These are phyloP conservation scores for Hypsizygus marmoreus DNA, from an alignment of 768 basidiomycete genomes.

Conservation along the genomic window DNA sequence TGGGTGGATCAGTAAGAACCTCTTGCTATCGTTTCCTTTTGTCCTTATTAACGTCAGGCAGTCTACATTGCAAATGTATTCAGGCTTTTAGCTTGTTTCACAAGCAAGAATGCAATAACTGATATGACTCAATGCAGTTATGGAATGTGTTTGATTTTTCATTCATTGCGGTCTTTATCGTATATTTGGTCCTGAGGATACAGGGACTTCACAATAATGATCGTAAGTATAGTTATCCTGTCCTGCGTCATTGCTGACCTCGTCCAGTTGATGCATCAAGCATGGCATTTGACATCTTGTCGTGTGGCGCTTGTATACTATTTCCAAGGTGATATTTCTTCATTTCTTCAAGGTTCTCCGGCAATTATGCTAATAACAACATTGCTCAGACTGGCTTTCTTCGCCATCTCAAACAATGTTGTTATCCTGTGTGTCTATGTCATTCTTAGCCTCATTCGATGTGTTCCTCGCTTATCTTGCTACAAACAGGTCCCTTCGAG, in stretches of 20 bases:
- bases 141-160: constrained; percentile 91
- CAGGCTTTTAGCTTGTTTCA: background rate
- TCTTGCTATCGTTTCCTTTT: constrained; percentile 3
- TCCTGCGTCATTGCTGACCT: background rate
- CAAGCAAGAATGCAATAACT: constrained; percentile 1
- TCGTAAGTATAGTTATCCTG: constrained; percentile 34
- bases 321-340: constrained; percentile 78
- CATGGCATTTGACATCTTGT: constrained; percentile 79
- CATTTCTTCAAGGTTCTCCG: background rate
- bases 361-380: constrained; percentile 1
- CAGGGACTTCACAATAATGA: constrained; percentile 59
- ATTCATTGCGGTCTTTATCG: constrained; percentile 69
- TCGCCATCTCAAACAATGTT: constrained; percentile 76
- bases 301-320: constrained; percentile 83
- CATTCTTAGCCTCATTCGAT: too few species aligned
- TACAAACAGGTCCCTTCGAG: constrained; percentile 66
- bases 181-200: constrained; percentile 65
- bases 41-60: constrained; percentile 16
- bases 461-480: constrained; percentile 3
- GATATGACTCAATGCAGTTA: constrained; percentile 47
- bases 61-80: constrained; percentile 85
- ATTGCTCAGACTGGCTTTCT: constrained; percentile 70
- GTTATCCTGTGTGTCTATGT: constrained; percentile 76
- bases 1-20: constrained; percentile 83
- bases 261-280: constrained; percentile 48